Base-by-base conservation (phyloP, 805 yeast species). In the Candida lessepsii region DNA sequence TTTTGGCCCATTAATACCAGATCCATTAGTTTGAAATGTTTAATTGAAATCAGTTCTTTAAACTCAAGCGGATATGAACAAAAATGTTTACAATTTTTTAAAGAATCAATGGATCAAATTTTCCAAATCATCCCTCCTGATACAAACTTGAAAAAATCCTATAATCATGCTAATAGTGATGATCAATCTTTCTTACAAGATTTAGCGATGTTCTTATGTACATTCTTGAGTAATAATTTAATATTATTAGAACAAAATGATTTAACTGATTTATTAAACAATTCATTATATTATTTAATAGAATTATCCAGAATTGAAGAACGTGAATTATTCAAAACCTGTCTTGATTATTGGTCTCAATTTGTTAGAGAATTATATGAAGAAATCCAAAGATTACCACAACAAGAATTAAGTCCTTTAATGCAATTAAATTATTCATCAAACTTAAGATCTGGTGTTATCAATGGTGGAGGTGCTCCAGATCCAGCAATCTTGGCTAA, bases 101-200 rank as follows among this genome's bases (percentile, higher is more conserved):
- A 78, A 47, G 71, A 77, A 36, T 66, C 96, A 2, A 75, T 91
- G 74, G 83, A 83, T 44, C 81, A 81, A 50, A 75, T 93, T 46
- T 70, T 70, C 37, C 61, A 72, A 35, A 80, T 88, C 30, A 74
- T 93, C 8, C 96, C 97, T 2, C 71, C 80, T 15, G 70, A 75
- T 26, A 75, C 88, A 4, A 86, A 90, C 54, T 71, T 93, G 53
- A 80, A 76, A 51, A 71, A 71, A 37, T 78, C 86, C 19, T 93
- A 93, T 64, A 73, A 76, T 37, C 70, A 73, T 49, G 96, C 96
- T 5, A 77, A 75, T 56, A 77, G 95, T 15, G 71, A 77, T 32
- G 97, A 91, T 58, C 98, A 93, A 70, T 90, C 93, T 27, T 90
- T 90, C 56, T 76, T 93, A 52, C 96, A 93, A 65, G 96, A 93